Evolutionary conservation across 2,329 filamentous ascomycete genomes (phyloP).

Genomic region (Cladophialophora immunda): DNA sequence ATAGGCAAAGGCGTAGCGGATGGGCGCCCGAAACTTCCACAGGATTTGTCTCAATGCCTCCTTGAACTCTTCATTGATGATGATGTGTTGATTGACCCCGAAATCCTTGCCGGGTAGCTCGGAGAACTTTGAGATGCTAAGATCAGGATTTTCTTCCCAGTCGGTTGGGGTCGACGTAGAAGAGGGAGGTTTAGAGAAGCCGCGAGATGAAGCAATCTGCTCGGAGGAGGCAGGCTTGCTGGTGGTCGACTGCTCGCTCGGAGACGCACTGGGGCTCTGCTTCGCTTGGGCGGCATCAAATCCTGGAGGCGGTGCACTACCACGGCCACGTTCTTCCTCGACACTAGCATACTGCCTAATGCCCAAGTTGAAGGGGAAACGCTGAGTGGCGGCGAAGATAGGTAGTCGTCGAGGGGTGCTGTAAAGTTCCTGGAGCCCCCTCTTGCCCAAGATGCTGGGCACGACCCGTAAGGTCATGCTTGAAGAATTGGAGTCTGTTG

Average conservation of each 20-base stretch:
- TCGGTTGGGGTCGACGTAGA: conserved; percentile 53
- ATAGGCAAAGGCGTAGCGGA: conserved; percentile 96
- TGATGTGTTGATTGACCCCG: conserved; percentile 94
- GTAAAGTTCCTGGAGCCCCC: conserved; percentile 39
- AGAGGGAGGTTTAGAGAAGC: conserved; percentile 28
- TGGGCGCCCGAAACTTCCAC: conserved; percentile 90
- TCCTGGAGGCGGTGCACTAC: conserved; percentile 25
- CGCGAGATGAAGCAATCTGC: conserved; percentile 15
- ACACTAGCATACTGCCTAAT: conserved; percentile 31
- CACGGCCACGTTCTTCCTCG: conserved; percentile 22
- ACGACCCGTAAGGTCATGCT: conserved; percentile 38
- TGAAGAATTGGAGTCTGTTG: not conserved
- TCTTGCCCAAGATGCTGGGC: conserved; percentile 41
- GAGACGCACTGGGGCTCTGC: conserved; percentile 16
- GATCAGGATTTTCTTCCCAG: conserved; percentile 80
- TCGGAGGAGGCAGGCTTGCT: conserved; percentile 15
- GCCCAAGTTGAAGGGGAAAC: conserved; percentile 23
- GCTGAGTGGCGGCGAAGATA: conserved; percentile 19
- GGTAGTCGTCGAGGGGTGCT: conserved; percentile 20
- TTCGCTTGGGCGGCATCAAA: conserved; percentile 32
- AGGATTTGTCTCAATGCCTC: conserved; percentile 85
- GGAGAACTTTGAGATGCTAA: conserved; percentile 76
- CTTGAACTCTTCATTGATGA: conserved; percentile 95
- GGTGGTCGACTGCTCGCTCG: conserved; percentile 16
- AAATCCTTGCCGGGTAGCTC: conserved; percentile 82